A percentile compares a stretch with the other conserved stretches of the same genome.
Evolutionary conservation across 192 early-diverging fungal genomes (phyloP).

Genomic region (Coemansia sp.): DNA sequence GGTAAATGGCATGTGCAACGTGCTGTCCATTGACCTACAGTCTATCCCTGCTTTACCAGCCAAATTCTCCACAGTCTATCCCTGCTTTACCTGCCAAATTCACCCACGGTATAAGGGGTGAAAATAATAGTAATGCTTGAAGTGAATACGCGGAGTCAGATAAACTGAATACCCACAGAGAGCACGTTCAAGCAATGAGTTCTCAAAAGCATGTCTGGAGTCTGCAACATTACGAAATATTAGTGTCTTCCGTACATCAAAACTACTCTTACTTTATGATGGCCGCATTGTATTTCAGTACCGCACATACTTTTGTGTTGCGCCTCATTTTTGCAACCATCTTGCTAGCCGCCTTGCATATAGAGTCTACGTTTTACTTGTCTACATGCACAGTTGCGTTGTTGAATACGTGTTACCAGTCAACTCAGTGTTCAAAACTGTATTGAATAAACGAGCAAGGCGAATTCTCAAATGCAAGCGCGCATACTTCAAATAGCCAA

Average conservation of each 20-base stretch:
- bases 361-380: neutral
- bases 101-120: neutral
- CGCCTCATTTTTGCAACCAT: neutral
- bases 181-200: neutral
- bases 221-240: slow-evolving; percentile 3
- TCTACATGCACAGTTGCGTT: neutral
- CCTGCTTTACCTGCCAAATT: too few species aligned
- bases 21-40: neutral
- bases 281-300: neutral
- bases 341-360: too few species aligned
- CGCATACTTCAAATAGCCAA: neutral
- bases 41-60: neutral
- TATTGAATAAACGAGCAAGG: neutral
- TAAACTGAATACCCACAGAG: neutral
- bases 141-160: neutral
- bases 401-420: neutral
- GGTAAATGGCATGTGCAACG: neutral
- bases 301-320: neutral
- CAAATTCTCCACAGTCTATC: too few species aligned
- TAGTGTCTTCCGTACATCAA: neutral
- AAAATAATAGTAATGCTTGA: neutral
- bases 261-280: neutral
- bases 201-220: slow-evolving; percentile 7
- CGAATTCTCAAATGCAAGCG: neutral
- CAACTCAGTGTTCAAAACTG: neutral